Percentiles rank a stretch among this genome's conserved stretches.
Evolutionary conservation across 1,139 yeast species (phyloP).

Genomic region (Zygoascus meyerae): DNA sequence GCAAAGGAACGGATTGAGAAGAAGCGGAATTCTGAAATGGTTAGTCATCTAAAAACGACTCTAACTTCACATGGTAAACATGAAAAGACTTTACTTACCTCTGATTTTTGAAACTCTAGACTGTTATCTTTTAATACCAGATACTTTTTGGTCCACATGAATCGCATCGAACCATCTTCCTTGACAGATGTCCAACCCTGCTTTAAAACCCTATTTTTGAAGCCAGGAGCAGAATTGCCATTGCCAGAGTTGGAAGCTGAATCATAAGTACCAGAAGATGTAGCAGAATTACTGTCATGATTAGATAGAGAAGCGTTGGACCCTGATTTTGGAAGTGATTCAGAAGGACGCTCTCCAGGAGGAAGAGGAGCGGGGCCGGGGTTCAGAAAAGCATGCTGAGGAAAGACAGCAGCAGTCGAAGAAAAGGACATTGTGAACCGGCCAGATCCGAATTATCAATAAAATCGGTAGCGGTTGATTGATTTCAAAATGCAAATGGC

Average conservation of each 20-base stretch:
- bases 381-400: conserved; percentile 34
- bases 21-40: conserved; percentile 19
- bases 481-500: too few species aligned
- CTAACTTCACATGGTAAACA: neutral
- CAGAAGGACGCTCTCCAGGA: conserved; percentile 21
- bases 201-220: conserved; percentile 19
- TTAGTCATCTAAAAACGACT: neutral
- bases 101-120: conserved; percentile 69
- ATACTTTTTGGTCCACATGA: conserved; percentile 88
- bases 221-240: too few species aligned
- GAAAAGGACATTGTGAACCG: conserved; percentile 24
- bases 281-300: neutral
- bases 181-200: conserved; percentile 88
- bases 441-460: too few species aligned
- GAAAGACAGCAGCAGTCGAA: conserved; percentile 26
- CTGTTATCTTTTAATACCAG: conserved; percentile 71
- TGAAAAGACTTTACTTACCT: conserved; percentile 32
- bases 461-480: too few species aligned
- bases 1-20: conserved; percentile 47
- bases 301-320: conserved; percentile 12
- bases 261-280: neutral
- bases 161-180: conserved; percentile 74
- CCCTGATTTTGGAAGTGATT: conserved; percentile 3
- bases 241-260: neutral
- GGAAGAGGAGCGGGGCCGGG: conserved; percentile 41